A percentile compares a stretch with the other conserved stretches of the same genome.
Conservation (phyloP, 306 rosid species). For the barrel medic (Medicago truncatula) region DNA sequence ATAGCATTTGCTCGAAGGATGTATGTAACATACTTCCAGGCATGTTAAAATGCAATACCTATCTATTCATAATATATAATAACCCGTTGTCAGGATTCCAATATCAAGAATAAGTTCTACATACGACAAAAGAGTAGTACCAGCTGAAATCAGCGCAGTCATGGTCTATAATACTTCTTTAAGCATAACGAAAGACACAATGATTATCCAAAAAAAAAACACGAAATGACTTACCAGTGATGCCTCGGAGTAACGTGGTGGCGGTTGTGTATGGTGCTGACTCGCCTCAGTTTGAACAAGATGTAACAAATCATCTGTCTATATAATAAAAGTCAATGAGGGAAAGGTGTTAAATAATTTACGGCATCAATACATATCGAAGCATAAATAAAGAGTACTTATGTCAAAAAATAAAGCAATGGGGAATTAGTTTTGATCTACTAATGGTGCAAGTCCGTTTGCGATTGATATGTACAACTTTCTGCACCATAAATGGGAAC, state of each 20-base stretch:
- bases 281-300: constrained; percentile 59
- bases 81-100: constrained; percentile 22
- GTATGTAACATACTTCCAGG: constrained; percentile 13
- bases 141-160: constrained; percentile 23
- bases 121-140: background rate
- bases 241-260: constrained; percentile 87
- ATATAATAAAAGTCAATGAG: constrained; percentile 51
- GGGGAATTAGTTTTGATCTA: constrained; percentile 27
- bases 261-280: constrained; percentile 88
- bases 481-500: constrained; percentile 15
- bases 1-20: constrained; percentile 6
- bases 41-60: background rate
- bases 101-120: constrained; percentile 27
- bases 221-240: constrained; percentile 65
- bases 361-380: constrained; percentile 26
- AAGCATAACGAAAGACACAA: constrained; percentile 24
- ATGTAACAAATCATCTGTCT: constrained; percentile 68
- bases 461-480: constrained; percentile 22
- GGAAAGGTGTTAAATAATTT: background rate
- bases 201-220: background rate
- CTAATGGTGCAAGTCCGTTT: constrained; percentile 9
- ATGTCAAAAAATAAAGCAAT: constrained; percentile 11
- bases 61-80: background rate
- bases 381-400: constrained; percentile 2
- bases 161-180: constrained; percentile 12